phyloP scores from a whole-genome alignment of 2,329 filamentous ascomycete genomes.

The Torrubiellomyces zombiae region DNA sequence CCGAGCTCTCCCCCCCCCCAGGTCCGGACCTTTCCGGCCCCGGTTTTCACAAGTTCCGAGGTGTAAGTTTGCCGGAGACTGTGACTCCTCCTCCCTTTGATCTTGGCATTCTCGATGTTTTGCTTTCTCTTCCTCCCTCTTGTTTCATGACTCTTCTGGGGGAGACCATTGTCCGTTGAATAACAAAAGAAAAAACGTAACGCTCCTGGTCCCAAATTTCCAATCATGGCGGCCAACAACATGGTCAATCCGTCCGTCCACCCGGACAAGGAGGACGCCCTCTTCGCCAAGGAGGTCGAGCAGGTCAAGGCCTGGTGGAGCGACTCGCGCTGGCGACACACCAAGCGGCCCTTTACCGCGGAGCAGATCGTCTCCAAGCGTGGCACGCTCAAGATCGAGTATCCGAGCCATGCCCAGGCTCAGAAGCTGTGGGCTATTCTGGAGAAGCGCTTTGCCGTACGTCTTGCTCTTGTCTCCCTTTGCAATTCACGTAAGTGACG shows the following conservation, averaged over 20 bases:
- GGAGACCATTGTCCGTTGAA: no score
- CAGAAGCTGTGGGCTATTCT: constrained; percentile 94
- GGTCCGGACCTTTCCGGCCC: no score
- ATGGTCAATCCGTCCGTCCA: constrained; percentile 43
- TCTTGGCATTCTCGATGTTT: neutral
- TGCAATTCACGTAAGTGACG: no score
- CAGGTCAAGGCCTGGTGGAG: constrained; percentile 90
- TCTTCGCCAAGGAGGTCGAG: constrained; percentile 69
- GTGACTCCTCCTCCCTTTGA: neutral
- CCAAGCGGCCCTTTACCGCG: constrained; percentile 81
- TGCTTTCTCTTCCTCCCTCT: neutral
- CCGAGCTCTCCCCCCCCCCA: no score
- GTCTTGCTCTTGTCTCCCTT: constrained; percentile 6
- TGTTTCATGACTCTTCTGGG: no score
- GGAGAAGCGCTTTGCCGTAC: constrained; percentile 70
- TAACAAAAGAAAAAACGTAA: no score
- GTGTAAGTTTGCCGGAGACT: constrained; percentile 2
- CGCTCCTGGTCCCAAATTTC: no score
- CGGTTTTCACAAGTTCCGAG: constrained; percentile 4
- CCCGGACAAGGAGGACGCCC: constrained; percentile 40
- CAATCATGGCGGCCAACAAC: constrained; percentile 41
- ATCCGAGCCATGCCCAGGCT: constrained; percentile 72
- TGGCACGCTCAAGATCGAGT: constrained; percentile 77
- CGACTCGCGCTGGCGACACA: constrained; percentile 81
- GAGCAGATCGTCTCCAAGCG: constrained; percentile 96